Evolutionary conservation across 2,329 filamentous ascomycete genomes (phyloP).

Genomic region (Phaeomoniella chlamydospora): DNA sequence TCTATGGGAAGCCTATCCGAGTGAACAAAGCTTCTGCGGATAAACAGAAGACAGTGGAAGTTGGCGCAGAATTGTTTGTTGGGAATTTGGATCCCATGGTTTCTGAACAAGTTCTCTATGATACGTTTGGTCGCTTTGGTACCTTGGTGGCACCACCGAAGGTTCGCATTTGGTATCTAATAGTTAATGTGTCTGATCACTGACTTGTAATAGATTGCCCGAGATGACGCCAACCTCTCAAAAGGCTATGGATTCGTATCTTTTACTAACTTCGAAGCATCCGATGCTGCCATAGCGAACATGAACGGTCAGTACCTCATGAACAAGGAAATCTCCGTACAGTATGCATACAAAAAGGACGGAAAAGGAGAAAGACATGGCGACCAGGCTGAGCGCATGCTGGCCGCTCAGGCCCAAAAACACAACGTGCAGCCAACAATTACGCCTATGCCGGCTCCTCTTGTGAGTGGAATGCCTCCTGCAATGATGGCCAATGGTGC

Average conservation of each 20-base stretch:
- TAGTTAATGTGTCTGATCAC: too few relatives aligned
- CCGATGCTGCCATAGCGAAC: slow-evolving; percentile 77
- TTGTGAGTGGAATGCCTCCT: slow-evolving; percentile 40
- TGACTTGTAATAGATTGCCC: slow-evolving; percentile 42
- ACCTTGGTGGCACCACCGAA: slow-evolving; percentile 73
- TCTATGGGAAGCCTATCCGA: slow-evolving; percentile 87
- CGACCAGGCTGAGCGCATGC: slow-evolving; percentile 80
- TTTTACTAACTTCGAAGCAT: slow-evolving; percentile 84
- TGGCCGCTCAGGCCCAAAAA: slow-evolving; percentile 84
- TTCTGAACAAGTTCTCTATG: slow-evolving; percentile 89
- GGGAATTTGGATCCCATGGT: slow-evolving; percentile 91
- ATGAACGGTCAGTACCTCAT: slow-evolving; percentile 95
- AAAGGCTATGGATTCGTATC: slow-evolving; percentile 97
- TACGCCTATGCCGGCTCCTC: slow-evolving; percentile 59
- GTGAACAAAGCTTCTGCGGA: slow-evolving; percentile 92
- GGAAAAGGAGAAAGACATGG: slow-evolving; percentile 94
- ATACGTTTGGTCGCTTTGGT: slow-evolving; percentile 88
- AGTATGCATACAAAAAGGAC: slow-evolving; percentile 99
- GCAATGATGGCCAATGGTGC: slow-evolving; percentile 22
- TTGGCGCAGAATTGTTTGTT: slow-evolving; percentile 92
- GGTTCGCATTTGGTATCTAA: too few relatives aligned
- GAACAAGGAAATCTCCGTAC: slow-evolving; percentile 91
- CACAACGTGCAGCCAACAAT: slow-evolving; percentile 79
- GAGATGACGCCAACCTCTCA: slow-evolving; percentile 74
- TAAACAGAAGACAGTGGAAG: slow-evolving; percentile 84